A percentile compares a stretch with the other conserved stretches of the same genome.
These are phyloP conservation scores for Trichosporon ovoides DNA, from an alignment of 1,284 basidiomycete species.

Conservation along the genomic window DNA sequence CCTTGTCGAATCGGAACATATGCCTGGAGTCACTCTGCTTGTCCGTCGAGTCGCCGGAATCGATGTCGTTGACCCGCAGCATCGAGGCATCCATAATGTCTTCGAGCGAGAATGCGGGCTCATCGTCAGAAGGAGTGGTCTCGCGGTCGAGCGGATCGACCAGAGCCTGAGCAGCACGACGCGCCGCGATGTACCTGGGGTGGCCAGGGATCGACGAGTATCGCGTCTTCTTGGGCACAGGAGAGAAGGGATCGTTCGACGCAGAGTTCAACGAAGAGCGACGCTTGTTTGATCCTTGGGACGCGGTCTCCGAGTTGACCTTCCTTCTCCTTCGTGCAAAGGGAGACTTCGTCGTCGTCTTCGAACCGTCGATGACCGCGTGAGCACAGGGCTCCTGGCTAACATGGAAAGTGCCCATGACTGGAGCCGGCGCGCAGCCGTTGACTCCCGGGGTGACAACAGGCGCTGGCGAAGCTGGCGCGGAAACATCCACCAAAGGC, in stretches of 20 bases:
- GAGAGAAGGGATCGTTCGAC: conserved; percentile 27
- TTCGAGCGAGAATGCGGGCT: conserved; percentile 34
- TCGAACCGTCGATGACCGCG: conserved; percentile 44
- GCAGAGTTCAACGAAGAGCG: conserved; percentile 20
- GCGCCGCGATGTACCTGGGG: conserved; percentile 39
- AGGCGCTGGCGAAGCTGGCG: conserved; percentile 8
- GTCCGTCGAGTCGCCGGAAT: conserved; percentile 12
- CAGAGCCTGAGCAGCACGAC: conserved; percentile 25
- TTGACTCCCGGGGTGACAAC: conserved; percentile 12
- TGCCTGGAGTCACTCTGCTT: conserved; percentile 25
- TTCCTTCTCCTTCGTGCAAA: conserved; percentile 39
- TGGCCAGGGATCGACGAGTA: conserved; percentile 48
- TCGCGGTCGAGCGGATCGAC: conserved; percentile 31
- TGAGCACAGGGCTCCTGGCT: conserved; percentile 37
- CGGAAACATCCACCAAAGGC: conserved; percentile 11
- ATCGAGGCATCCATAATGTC: conserved; percentile 42
- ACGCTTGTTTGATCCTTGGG: conserved; percentile 22
- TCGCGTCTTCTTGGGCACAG: conserved; percentile 29
- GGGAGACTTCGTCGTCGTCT: conserved; percentile 40
- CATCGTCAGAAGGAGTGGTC: conserved; percentile 29
- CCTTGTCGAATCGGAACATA: conserved; percentile 42
- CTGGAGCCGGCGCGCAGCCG: conserved; percentile 13
- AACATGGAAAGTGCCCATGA: conserved; percentile 44
- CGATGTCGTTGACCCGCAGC: conserved; percentile 26
- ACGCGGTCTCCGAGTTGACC: conserved; percentile 28